Conservation (phyloP, 2,329 filamentous ascomycete species). For the Bipolaris bicolor region DNA sequence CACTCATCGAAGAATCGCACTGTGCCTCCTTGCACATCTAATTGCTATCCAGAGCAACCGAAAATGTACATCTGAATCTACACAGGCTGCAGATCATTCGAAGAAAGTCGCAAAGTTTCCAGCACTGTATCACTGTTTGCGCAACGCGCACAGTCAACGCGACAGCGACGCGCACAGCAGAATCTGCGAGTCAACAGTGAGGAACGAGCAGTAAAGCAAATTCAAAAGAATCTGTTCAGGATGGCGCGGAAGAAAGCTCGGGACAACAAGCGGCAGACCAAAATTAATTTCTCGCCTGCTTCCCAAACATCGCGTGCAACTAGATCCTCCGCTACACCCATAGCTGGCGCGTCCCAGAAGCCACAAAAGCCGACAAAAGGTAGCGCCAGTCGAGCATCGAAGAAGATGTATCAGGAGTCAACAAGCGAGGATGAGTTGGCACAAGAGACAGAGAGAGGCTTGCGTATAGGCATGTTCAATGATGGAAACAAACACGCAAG, state of each 20-base stretch:
- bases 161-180: constrained; percentile 6
- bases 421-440: constrained; percentile 34
- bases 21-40: not conserved
- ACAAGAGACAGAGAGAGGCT: constrained; percentile 17
- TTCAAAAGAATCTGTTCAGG: not conserved
- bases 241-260: constrained; percentile 36
- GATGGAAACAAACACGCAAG: constrained; percentile 25
- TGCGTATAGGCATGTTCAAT: constrained; percentile 35
- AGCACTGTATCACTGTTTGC: not conserved
- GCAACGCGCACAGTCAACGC: constrained; percentile 11
- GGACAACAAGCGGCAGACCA: constrained; percentile 48
- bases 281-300: constrained; percentile 53
- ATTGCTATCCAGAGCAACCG: not conserved
- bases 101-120: not conserved
- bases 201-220: constrained; percentile 4
- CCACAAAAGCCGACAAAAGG: constrained; percentile 27
- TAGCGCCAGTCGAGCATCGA: constrained; percentile 20
- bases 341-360: constrained; percentile 13
- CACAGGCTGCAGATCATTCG: not conserved
- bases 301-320: constrained; percentile 49
- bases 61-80: not conserved
- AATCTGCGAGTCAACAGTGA: constrained; percentile 2
- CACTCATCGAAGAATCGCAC: not conserved
- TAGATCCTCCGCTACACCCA: constrained; percentile 7
- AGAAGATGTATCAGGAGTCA: constrained; percentile 20